Evolutionary conservation across 2,329 filamentous ascomycete genomes (phyloP).

Genomic region (Talaromyces sp.): DNA sequence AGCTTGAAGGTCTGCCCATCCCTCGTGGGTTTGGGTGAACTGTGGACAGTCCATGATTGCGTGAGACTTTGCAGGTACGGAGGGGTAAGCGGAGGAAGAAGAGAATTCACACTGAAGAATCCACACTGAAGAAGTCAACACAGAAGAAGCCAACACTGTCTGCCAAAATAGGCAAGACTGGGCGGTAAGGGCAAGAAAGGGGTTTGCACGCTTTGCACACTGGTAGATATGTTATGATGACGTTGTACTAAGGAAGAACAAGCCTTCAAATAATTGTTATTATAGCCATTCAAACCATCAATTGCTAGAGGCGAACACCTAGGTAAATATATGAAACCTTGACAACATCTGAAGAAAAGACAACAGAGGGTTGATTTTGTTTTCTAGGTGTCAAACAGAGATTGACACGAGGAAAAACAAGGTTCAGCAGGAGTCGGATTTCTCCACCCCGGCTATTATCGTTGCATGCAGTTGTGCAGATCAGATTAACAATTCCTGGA

Average conservation of each 20-base stretch:
- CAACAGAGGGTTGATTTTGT: neutral
- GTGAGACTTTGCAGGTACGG: neutral
- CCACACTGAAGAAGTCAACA: neutral
- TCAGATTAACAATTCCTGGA: neutral
- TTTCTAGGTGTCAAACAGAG: neutral
- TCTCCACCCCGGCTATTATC: neutral
- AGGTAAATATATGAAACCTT: neutral
- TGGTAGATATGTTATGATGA: neutral
- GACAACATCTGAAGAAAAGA: neutral
- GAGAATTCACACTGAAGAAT: neutral
- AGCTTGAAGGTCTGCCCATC: slow-evolving; percentile 10
- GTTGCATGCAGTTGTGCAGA: neutral
- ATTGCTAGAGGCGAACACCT: neutral
- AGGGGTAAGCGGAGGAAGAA: neutral
- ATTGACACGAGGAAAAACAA: neutral
- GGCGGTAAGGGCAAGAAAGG: neutral
- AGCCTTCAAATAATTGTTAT: neutral
- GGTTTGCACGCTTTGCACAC: too few relatives aligned
- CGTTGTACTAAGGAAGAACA: neutral
- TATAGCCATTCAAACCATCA: neutral
- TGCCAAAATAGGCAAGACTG: neutral
- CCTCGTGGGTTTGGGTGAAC: slow-evolving; percentile 2
- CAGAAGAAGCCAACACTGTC: neutral
- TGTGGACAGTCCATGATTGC: slow-evolving; percentile 6
- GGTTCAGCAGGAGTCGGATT: neutral